A percentile compares a stretch with the other conserved stretches of the same genome.
These are phyloP conservation scores for Yarrowia deformans DNA, from an alignment of 805 yeast genomes.

Conservation along the genomic window DNA sequence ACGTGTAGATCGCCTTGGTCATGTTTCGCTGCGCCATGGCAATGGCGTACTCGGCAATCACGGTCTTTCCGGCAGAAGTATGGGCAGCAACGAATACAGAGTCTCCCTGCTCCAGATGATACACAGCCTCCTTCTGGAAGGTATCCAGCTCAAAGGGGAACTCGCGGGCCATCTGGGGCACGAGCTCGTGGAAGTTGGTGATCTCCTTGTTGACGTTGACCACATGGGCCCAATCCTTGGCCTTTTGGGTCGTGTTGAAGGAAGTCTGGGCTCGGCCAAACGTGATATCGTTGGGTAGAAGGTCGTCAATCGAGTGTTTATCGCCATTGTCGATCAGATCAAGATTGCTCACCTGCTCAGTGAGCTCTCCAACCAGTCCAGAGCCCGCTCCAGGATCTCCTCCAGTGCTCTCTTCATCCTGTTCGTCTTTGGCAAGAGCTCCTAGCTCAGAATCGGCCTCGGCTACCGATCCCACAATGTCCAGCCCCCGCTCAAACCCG, in stretches of 20 bases:
- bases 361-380: slow-evolving; percentile 1
- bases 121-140: slow-evolving; percentile 96
- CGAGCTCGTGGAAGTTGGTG: slow-evolving; percentile 83
- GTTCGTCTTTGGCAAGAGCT: slow-evolving; percentile 50
- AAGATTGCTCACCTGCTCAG: slow-evolving; percentile 3
- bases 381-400: slow-evolving; percentile 1
- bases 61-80: slow-evolving; percentile 98
- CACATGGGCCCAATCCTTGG: slow-evolving; percentile 89
- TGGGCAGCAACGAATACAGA: slow-evolving; percentile 99
- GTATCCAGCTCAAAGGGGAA: slow-evolving; percentile 97
- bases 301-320: slow-evolving; percentile 52
- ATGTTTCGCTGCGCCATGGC: slow-evolving; percentile 95
- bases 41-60: slow-evolving; percentile 97
- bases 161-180: slow-evolving; percentile 89
- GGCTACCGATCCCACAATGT: slow-evolving; percentile 45
- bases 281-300: slow-evolving; percentile 60
- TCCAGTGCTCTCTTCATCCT: slow-evolving; percentile 18
- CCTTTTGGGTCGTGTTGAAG: slow-evolving; percentile 43
- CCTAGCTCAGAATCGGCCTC: slow-evolving; percentile 16
- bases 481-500: slow-evolving; percentile 78
- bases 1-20: slow-evolving; percentile 96
- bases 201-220: slow-evolving; percentile 86
- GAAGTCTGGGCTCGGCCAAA: slow-evolving; percentile 54
- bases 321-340: slow-evolving; percentile 10
- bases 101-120: slow-evolving; percentile 95